Conservation (phyloP, 345 rosid genomes). For the Trapa incisa region DNA sequence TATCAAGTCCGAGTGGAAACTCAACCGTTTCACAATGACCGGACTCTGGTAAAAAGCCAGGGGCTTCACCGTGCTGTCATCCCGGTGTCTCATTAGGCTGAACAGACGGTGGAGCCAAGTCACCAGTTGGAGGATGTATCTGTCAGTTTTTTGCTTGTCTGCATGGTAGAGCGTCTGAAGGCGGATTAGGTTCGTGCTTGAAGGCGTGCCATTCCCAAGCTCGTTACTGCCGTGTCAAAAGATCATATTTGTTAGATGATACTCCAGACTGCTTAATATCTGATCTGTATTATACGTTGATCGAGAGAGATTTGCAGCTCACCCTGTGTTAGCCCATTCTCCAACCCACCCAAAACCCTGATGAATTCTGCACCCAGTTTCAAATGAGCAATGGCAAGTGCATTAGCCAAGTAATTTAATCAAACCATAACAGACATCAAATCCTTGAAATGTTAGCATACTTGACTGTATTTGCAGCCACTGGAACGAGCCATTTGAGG, state of each 20-base stretch:
- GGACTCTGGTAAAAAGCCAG: slow-evolving; percentile 24
- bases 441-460: slow-evolving; percentile 16
- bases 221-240: slow-evolving; percentile 20
- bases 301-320: not conserved
- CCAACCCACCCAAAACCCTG: slow-evolving; percentile 99
- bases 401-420: not conserved
- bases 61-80: slow-evolving; percentile 19
- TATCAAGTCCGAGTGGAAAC: slow-evolving; percentile 25
- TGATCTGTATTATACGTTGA: not conserved
- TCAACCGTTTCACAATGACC: slow-evolving; percentile 10
- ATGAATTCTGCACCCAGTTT: slow-evolving; percentile 52
- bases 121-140: slow-evolving; percentile 54
- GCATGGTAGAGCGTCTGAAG: slow-evolving; percentile 83
- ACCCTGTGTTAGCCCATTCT: slow-evolving; percentile 97
- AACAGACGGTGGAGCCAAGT: slow-evolving; percentile 68
- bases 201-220: slow-evolving; percentile 12
- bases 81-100: slow-evolving; percentile 37
- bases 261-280: not conserved
- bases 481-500: slow-evolving; percentile 78
- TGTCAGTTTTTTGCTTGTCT: slow-evolving; percentile 48
- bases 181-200: slow-evolving; percentile 33
- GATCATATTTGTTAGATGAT: not conserved
- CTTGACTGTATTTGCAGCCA: slow-evolving; percentile 79
- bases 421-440: not conserved
- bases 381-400: slow-evolving; percentile 8